Evolutionary conservation across 2,329 filamentous ascomycete species (phyloP).

Genomic region (Colletotrichum musicola): DNA sequence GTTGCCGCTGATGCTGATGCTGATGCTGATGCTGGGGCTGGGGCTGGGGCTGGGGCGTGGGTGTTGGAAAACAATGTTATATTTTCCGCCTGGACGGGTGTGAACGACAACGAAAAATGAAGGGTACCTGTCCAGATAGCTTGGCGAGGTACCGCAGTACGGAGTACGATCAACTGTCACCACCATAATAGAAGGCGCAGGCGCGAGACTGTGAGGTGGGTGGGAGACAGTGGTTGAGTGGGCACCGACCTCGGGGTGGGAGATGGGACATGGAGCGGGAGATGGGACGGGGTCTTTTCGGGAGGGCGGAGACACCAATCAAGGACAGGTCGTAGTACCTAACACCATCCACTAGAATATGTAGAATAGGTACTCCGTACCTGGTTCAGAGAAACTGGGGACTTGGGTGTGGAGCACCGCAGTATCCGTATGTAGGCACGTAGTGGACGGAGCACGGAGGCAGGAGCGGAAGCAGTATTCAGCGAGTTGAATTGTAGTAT

Average conservation of each 20-base stretch:
- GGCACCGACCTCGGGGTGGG: neutral
- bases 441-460: no score
- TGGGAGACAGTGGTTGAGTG: neutral
- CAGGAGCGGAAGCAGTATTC: no score
- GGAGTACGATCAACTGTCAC: neutral
- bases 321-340: no score
- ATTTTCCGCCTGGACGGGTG: slow-evolving; percentile 28
- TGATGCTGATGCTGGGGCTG: no score
- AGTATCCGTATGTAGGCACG: no score
- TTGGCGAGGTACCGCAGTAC: slow-evolving; percentile 14
- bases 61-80: neutral
- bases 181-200: neutral
- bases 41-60: neutral
- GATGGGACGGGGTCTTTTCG: neutral
- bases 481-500: no score
- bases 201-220: no score
- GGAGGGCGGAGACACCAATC: neutral
- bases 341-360: no score
- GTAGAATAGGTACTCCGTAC: no score
- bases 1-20: no score
- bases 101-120: neutral
- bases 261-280: neutral
- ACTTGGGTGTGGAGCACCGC: no score
- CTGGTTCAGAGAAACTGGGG: neutral
- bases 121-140: slow-evolving; percentile 8